Conservation (phyloP, 2,329 filamentous ascomycete species). For the Alternaria atra region DNA sequence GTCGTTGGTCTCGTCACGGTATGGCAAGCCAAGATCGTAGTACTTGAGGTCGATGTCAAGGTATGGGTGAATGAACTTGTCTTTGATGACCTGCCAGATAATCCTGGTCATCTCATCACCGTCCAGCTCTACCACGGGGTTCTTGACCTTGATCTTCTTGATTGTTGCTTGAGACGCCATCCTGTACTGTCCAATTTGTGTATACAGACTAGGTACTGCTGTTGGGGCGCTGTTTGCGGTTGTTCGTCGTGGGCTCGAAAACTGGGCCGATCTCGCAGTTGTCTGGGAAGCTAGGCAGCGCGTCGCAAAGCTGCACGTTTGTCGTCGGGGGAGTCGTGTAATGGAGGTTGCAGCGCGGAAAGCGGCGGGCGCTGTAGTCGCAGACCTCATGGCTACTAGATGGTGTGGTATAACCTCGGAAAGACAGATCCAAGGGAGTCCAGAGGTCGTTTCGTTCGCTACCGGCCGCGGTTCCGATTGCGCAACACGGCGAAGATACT, state of each 20-base stretch:
- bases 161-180: constrained; percentile 72
- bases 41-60: constrained; percentile 98
- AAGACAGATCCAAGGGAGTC: constrained; percentile 18
- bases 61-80: constrained; percentile 97
- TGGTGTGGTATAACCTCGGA: constrained; percentile 41
- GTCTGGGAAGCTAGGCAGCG: constrained; percentile 37
- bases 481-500: constrained; percentile 22
- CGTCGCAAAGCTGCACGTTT: constrained; percentile 43
- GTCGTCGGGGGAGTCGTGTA: constrained; percentile 31
- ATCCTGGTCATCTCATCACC: constrained; percentile 96
- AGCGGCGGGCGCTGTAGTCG: constrained; percentile 38
- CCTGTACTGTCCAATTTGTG: constrained; percentile 33
- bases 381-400: constrained; percentile 41
- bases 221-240: constrained; percentile 18
- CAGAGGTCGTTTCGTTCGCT: constrained; percentile 26
- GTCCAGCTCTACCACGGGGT: constrained; percentile 96
- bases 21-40: constrained; percentile 91
- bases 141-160: constrained; percentile 99
- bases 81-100: constrained; percentile 99
- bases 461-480: constrained; percentile 38
- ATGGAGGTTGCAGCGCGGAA: constrained; percentile 34
- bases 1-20: constrained; percentile 95
- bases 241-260: constrained; percentile 27
- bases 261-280: constrained; percentile 35
- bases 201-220: constrained; percentile 14